A percentile compares a stretch with the other conserved stretches of the same genome.
phyloP scores from a whole-genome alignment of 2,329 filamentous ascomycete species.

The Penicillium janthinellum region DNA sequence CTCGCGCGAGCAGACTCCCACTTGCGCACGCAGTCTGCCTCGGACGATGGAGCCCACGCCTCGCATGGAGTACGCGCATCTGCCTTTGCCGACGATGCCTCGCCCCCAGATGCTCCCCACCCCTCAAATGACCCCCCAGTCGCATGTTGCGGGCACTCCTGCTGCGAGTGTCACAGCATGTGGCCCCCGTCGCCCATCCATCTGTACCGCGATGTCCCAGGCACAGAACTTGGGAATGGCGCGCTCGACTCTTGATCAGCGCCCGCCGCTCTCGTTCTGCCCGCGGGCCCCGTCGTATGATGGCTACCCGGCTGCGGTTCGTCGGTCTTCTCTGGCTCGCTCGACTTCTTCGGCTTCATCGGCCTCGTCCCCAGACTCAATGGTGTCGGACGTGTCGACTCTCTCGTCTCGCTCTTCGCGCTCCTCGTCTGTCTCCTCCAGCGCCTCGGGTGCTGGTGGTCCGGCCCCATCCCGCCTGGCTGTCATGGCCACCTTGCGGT shows the following conservation, averaged over 20 bases:
- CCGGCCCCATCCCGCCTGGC: conserved; percentile 37
- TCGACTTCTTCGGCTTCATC: conserved; percentile 58
- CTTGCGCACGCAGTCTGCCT: conserved; percentile 39
- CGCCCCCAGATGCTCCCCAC: conserved; percentile 61
- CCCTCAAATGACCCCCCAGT: conserved; percentile 63
- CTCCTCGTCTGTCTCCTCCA: conserved; percentile 52
- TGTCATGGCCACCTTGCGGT: conserved; percentile 45
- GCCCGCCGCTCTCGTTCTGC: conserved; percentile 41
- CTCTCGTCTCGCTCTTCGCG: conserved; percentile 57
- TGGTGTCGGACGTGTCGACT: conserved; percentile 62
- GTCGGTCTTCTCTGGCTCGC: conserved; percentile 53
- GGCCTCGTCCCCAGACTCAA: conserved; percentile 61
- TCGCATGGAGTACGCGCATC: conserved; percentile 41
- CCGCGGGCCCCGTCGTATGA: conserved; percentile 46
- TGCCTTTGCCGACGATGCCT: conserved; percentile 56
- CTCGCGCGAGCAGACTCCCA: conserved; percentile 34
- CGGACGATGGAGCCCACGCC: conserved; percentile 55
- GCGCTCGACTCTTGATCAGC: conserved; percentile 58
- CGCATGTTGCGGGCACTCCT: conserved; percentile 58
- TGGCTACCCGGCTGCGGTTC: conserved; percentile 52
- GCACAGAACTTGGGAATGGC: conserved; percentile 57
- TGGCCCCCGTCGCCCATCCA: conserved; percentile 56
- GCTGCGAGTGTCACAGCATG: conserved; percentile 58
- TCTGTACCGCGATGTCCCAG: conserved; percentile 61
- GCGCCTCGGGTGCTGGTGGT: conserved; percentile 36